These are phyloP conservation scores for Umbelopsis sp. DNA, from an alignment of 371 early-diverging fungal genomes.

Conservation along the genomic window DNA sequence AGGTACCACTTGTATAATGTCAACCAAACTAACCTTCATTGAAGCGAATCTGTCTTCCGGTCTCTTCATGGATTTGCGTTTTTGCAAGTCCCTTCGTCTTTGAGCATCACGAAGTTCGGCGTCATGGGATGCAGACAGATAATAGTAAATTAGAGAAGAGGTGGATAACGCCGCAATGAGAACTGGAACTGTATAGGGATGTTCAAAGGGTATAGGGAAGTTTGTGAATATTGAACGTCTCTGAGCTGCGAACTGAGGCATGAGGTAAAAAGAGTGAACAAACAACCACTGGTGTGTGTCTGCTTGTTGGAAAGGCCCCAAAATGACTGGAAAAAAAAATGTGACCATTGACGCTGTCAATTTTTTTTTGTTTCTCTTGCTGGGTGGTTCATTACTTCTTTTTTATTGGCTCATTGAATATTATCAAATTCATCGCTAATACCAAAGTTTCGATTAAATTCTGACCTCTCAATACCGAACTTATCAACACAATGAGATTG, in stretches of 20 bases:
- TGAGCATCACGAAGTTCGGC: slow-evolving; percentile 49
- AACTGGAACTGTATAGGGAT: slow-evolving; percentile 49
- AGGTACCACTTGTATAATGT: neutral
- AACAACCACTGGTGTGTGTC: slow-evolving; percentile 1
- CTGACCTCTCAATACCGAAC: slow-evolving; percentile 70
- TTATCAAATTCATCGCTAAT: slow-evolving; percentile 86
- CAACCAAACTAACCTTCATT: slow-evolving; percentile 32
- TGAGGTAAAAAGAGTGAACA: slow-evolving; percentile 19
- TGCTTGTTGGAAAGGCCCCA: slow-evolving; percentile 10
- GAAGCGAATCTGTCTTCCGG: slow-evolving; percentile 49
- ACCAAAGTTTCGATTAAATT: slow-evolving; percentile 77
- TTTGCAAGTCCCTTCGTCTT: slow-evolving; percentile 37
- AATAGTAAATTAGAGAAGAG: slow-evolving; percentile 48
- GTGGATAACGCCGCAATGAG: slow-evolving; percentile 42
- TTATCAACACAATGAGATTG: slow-evolving; percentile 83
- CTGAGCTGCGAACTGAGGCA: slow-evolving; percentile 28
- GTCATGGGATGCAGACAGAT: slow-evolving; percentile 43
- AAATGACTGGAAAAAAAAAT: slow-evolving; percentile 11
- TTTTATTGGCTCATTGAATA: slow-evolving; percentile 33
- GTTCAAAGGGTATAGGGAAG: slow-evolving; percentile 59
- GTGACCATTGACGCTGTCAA: slow-evolving; percentile 16
- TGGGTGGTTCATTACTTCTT: neutral
- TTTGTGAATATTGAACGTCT: slow-evolving; percentile 50
- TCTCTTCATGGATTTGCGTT: slow-evolving; percentile 35
- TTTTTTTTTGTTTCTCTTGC: slow-evolving; percentile 8